Conservation (phyloP, 169 alveolate species). For the Eimeria sp. region DNA sequence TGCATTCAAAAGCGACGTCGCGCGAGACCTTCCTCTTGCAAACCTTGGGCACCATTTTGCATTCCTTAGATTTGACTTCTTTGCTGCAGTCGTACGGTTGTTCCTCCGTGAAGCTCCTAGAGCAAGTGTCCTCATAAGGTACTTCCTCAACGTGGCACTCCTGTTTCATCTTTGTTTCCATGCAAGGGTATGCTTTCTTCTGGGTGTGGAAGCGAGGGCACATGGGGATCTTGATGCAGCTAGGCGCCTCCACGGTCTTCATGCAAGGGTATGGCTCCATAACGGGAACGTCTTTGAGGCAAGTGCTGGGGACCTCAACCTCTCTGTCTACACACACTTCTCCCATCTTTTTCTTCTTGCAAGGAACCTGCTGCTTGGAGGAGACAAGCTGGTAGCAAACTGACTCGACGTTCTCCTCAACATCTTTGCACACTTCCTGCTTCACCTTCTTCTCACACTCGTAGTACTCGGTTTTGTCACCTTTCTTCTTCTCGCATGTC, state of each 20-base stretch:
- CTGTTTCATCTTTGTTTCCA: constrained; percentile 75
- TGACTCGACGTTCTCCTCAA: constrained; percentile 65
- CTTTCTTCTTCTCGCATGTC: constrained; percentile 75
- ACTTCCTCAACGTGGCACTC: constrained; percentile 75
- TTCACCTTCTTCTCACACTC: constrained; percentile 72
- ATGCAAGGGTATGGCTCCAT: constrained; percentile 72
- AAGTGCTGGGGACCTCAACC: constrained; percentile 79
- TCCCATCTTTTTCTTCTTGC: constrained; percentile 70
- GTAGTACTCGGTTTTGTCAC: constrained; percentile 72
- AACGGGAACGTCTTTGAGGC: constrained; percentile 72
- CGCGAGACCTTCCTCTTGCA: constrained; percentile 70
- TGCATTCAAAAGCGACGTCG: constrained; percentile 81
- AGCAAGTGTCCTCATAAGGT: constrained; percentile 80
- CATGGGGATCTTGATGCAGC: constrained; percentile 50
- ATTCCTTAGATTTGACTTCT: constrained; percentile 58
- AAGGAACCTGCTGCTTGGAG: constrained; percentile 59
- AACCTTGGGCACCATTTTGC: constrained; percentile 68
- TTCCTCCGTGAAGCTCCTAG: constrained; percentile 55
- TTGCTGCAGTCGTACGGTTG: constrained; percentile 79
- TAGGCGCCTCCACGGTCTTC: constrained; percentile 41
- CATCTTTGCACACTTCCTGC: constrained; percentile 73
- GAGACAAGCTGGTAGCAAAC: constrained; percentile 69
- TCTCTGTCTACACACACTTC: constrained; percentile 69
- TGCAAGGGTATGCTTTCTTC: constrained; percentile 76
- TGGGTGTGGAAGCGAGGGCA: constrained; percentile 68